Conservation (phyloP, 2,329 filamentous ascomycete genomes). For the Fusarium acutatum region DNA sequence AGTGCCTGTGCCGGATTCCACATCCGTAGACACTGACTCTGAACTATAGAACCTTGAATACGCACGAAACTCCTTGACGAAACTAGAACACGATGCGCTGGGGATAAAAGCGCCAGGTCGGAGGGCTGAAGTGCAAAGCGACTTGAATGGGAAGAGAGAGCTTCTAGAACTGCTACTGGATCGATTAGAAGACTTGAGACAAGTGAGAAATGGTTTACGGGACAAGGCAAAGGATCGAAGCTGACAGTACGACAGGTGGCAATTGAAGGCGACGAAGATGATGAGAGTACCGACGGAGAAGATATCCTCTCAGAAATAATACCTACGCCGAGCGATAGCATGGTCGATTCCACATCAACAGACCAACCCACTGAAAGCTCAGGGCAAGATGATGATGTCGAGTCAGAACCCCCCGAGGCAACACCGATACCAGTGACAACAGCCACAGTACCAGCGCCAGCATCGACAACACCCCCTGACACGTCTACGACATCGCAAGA, state of each 20-base stretch:
- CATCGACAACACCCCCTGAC: slow-evolving; percentile 14
- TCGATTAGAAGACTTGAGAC: slow-evolving; percentile 72
- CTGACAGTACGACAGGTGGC: slow-evolving; percentile 44
- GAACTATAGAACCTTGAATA: slow-evolving; percentile 72
- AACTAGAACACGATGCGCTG: slow-evolving; percentile 74
- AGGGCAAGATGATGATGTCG: slow-evolving; percentile 39
- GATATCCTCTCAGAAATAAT: slow-evolving; percentile 65
- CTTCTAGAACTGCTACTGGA: slow-evolving; percentile 72
- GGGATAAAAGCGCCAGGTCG: slow-evolving; percentile 66
- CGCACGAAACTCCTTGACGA: slow-evolving; percentile 73
- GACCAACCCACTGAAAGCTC: slow-evolving; percentile 33
- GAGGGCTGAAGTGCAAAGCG: slow-evolving; percentile 68
- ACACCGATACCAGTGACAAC: slow-evolving; percentile 11
- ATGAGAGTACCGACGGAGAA: slow-evolving; percentile 60
- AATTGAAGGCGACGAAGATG: slow-evolving; percentile 49
- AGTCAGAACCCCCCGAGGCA: slow-evolving; percentile 60
- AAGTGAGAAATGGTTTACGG: slow-evolving; percentile 52
- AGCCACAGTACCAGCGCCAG: slow-evolving; percentile 13
- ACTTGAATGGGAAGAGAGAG: slow-evolving; percentile 72
- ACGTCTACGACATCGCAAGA: slow-evolving; percentile 14
- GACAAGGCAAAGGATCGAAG: neutral
- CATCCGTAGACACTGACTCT: slow-evolving; percentile 1
- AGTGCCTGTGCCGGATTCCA: neutral
- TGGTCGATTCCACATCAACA: slow-evolving; percentile 50
- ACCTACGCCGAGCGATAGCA: slow-evolving; percentile 63